A percentile compares a stretch with the other conserved stretches of the same genome.
These are phyloP conservation scores for Wallemia mellicola DNA, from an alignment of 1,284 basidiomycete genomes.

Conservation along the genomic window DNA sequence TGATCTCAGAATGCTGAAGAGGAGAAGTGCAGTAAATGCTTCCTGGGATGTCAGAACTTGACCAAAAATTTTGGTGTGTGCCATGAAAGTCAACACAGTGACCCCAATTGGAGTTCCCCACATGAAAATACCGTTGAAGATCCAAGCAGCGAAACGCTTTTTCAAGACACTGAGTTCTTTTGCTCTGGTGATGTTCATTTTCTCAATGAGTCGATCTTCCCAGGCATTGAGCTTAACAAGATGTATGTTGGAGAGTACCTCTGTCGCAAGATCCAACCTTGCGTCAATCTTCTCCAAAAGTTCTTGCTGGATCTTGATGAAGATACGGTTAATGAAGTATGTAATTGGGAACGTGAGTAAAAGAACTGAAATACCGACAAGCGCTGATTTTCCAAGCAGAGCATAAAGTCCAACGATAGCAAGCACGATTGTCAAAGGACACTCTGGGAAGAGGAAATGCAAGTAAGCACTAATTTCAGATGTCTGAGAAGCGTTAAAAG, in stretches of 20 bases:
- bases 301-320: slow-evolving; percentile 18
- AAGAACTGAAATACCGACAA: slow-evolving; percentile 18
- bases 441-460: slow-evolving; percentile 12
- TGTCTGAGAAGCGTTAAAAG: slow-evolving; percentile 1
- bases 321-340: slow-evolving; percentile 16
- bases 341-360: slow-evolving; percentile 17
- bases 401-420: slow-evolving; percentile 18
- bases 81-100: slow-evolving; percentile 8
- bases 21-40: slow-evolving; percentile 23
- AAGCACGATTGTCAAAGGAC: slow-evolving; percentile 19
- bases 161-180: slow-evolving; percentile 19
- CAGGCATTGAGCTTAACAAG: slow-evolving; percentile 22
- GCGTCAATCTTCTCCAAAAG: slow-evolving; percentile 15
- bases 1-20: slow-evolving; percentile 21
- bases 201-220: slow-evolving; percentile 17
- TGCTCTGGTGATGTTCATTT: slow-evolving; percentile 18
- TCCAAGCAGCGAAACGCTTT: slow-evolving; percentile 16
- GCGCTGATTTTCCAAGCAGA: slow-evolving; percentile 17
- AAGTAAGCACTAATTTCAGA: slow-evolving; percentile 12
- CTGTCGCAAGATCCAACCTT: slow-evolving; percentile 22
- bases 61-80: slow-evolving; percentile 17
- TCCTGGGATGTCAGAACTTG: slow-evolving; percentile 15
- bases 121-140: slow-evolving; percentile 16
- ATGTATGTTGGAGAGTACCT: slow-evolving; percentile 24
- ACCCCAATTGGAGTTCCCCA: slow-evolving; percentile 19